Conservation (phyloP, 441 rosid species). For the California macrophylla region DNA sequence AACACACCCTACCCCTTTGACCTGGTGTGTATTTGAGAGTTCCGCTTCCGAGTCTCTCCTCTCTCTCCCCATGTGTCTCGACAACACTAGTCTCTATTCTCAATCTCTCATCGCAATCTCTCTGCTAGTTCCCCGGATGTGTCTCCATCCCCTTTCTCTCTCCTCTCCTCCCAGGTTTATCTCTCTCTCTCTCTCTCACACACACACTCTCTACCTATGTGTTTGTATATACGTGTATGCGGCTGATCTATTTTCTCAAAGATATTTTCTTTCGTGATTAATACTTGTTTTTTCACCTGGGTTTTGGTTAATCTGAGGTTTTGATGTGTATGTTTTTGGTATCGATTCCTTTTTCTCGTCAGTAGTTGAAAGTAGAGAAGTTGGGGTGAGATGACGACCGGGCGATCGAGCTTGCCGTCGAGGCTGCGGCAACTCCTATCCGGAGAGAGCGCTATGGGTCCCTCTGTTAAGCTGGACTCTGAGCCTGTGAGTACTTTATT, state of each 20-base stretch:
- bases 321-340: constrained; percentile 3
- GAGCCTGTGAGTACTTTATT: constrained; percentile 63
- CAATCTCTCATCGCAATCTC: not conserved
- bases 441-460: constrained; percentile 71
- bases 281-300: not conserved
- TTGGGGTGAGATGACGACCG: constrained; percentile 56
- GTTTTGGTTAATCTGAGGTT: constrained; percentile 12
- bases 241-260: not conserved
- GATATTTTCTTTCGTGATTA: not conserved
- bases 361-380: constrained; percentile 36
- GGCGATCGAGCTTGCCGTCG: constrained; percentile 85
- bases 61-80: not conserved
- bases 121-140: constrained; percentile 38
- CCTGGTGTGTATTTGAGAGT: not conserved
- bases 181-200: not conserved
- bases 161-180: constrained; percentile 24
- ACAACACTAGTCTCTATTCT: not conserved
- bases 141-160: constrained; percentile 27
- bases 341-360: not conserved
- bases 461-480: constrained; percentile 70
- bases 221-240: not conserved
- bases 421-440: constrained; percentile 83
- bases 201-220: not conserved
- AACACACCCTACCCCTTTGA: not conserved
- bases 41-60: not conserved